A percentile compares a stretch with the other conserved stretches of the same genome.
Conservation (phyloP, 2,329 filamentous ascomycete species). For the Byssoonygena ceratinophila region DNA sequence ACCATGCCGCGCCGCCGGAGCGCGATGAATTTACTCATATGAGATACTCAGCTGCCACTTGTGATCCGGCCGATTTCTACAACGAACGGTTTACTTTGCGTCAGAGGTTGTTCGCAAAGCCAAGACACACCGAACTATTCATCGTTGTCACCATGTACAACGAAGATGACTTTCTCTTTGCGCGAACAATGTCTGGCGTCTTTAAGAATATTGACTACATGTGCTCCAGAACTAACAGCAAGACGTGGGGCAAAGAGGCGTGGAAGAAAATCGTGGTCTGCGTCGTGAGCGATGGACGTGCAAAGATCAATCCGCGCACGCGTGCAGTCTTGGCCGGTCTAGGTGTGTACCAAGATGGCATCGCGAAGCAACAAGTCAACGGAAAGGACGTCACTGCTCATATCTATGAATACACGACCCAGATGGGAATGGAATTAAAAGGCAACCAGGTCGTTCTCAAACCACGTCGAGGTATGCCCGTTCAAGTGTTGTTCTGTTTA, state of each 20-base stretch:
- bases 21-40: slow-evolving; percentile 69
- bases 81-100: slow-evolving; percentile 82
- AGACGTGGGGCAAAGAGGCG: slow-evolving; percentile 95
- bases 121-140: slow-evolving; percentile 85
- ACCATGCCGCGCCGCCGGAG: slow-evolving; percentile 66
- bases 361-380: slow-evolving; percentile 97
- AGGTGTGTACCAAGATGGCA: slow-evolving; percentile 96
- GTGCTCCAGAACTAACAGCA: slow-evolving; percentile 84
- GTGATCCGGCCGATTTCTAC: slow-evolving; percentile 80
- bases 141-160: slow-evolving; percentile 99
- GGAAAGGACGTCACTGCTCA: slow-evolving; percentile 92
- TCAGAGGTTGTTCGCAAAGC: slow-evolving; percentile 84
- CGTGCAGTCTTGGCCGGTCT: slow-evolving; percentile 81
- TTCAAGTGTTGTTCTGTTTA: slow-evolving; percentile 94
- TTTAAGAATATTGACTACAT: slow-evolving; percentile 99
- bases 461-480: slow-evolving; percentile 69
- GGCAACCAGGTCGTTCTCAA: slow-evolving; percentile 78
- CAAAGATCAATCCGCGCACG: slow-evolving; percentile 89
- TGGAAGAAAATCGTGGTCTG: slow-evolving; percentile 99
- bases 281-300: slow-evolving; percentile 90
- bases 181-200: slow-evolving; percentile 88
- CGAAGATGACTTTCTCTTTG: slow-evolving; percentile 91
- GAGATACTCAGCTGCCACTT: slow-evolving; percentile 89
- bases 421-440: slow-evolving; percentile 68
- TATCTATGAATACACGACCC: slow-evolving; percentile 67